Evolutionary conservation across 495 filamentous ascomycete genomes (phyloP).

Genomic region (Geopyxis carbonaria): DNA sequence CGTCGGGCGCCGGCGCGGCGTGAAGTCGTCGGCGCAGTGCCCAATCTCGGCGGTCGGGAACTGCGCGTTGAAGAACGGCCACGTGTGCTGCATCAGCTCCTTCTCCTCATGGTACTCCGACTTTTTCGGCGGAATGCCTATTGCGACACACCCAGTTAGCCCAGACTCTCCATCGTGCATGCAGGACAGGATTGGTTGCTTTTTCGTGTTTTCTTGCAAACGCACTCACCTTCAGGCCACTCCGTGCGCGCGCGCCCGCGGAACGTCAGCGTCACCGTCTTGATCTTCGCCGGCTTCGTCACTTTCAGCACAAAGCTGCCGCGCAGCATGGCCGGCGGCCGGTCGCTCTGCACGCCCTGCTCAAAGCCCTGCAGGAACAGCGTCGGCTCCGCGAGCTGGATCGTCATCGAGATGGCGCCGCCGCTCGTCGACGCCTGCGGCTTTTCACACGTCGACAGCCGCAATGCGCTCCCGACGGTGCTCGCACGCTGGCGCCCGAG

Average conservation of each 20-base stretch:
- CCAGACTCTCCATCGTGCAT: too few relatives aligned
- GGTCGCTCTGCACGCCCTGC: constrained; percentile 49
- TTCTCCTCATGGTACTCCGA: constrained; percentile 67
- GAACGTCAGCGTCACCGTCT: constrained; percentile 78
- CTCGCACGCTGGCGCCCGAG: constrained; percentile 3
- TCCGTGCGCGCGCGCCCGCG: constrained; percentile 74
- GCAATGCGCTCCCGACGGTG: background rate
- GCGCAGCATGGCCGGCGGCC: constrained; percentile 67
- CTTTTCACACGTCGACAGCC: constrained; percentile 25
- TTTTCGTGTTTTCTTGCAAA: too few relatives aligned
- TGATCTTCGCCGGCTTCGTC: constrained; percentile 83
- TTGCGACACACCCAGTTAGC: constrained; percentile 7
- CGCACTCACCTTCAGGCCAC: constrained; percentile 69
- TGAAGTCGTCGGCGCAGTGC: constrained; percentile 44
- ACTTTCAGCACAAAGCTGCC: constrained; percentile 70
- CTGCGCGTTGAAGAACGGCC: constrained; percentile 70
- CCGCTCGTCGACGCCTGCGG: constrained; percentile 35
- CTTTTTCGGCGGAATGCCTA: constrained; percentile 80
- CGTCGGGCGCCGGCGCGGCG: background rate
- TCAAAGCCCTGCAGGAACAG: constrained; percentile 86
- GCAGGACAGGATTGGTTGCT: too few relatives aligned
- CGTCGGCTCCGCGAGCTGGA: constrained; percentile 62
- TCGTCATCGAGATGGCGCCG: constrained; percentile 29
- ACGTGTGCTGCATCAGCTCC: constrained; percentile 54
- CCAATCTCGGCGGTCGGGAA: constrained; percentile 42